A percentile compares a stretch with the other conserved stretches of the same genome.
These are phyloP conservation scores for Boletus subparvulus DNA, from an alignment of 768 basidiomycete species.

Conservation along the genomic window DNA sequence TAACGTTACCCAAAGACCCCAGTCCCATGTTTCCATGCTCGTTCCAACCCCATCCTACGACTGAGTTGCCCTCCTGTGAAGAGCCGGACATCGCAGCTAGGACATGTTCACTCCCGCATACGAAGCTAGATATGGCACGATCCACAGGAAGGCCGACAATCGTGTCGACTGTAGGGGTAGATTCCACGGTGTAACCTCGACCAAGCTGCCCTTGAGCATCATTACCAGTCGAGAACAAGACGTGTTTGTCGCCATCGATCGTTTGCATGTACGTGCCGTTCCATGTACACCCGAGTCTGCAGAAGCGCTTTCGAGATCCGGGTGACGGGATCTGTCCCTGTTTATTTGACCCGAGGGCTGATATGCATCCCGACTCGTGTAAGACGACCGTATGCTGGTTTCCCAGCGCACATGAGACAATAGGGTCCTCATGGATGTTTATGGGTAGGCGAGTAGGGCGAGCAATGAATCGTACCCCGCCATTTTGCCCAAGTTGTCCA, in stretches of 20 bases:
- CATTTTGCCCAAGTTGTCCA: conserved; percentile 68
- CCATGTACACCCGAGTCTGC: conserved; percentile 66
- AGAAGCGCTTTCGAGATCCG: conserved; percentile 24
- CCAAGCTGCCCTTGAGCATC: conserved; percentile 68
- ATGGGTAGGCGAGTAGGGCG: conserved; percentile 37
- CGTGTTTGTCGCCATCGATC: conserved; percentile 14
- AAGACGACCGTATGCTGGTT: conserved; percentile 54
- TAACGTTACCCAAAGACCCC: conserved; percentile 56
- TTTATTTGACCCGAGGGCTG: conserved; percentile 65
- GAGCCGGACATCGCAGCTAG: conserved; percentile 38
- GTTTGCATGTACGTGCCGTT: conserved; percentile 64
- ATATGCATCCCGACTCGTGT: conserved; percentile 45
- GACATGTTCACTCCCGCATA: conserved; percentile 87
- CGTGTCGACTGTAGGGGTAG: not conserved
- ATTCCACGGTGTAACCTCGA: conserved; percentile 18
- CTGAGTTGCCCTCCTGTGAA: conserved; percentile 30
- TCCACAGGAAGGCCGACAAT: conserved; percentile 29
- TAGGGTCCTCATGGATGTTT: conserved; percentile 28
- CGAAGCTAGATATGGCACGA: conserved; percentile 37
- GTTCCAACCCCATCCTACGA: conserved; percentile 97
- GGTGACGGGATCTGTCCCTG: conserved; percentile 63
- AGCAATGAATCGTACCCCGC: conserved; percentile 4
- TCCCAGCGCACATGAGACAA: conserved; percentile 42
- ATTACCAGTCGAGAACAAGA: conserved; percentile 53
- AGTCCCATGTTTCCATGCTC: conserved; percentile 93